Percentiles rank a stretch among this genome's conserved stretches.
Evolutionary conservation across 106 monocot species (phyloP).

Genomic region (Dendrobium officinale): DNA sequence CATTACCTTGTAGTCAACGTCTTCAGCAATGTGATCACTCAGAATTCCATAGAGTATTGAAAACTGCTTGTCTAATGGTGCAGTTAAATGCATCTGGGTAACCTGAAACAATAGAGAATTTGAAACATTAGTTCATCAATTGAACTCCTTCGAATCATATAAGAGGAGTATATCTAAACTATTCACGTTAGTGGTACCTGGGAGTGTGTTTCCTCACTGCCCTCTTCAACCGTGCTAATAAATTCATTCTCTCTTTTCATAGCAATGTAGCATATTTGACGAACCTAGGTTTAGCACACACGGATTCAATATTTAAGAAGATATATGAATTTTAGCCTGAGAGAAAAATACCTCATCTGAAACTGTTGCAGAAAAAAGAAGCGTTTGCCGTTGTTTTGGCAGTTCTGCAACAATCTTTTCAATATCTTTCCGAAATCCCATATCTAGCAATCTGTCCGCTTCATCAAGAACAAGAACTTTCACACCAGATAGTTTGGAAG

Average conservation of each 20-base stretch:
- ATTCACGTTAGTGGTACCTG: constrained; percentile 30
- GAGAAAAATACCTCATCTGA: constrained; percentile 57
- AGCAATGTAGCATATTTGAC: constrained; percentile 69
- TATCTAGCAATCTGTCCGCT: constrained; percentile 75
- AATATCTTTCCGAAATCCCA: constrained; percentile 81
- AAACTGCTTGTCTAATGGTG: constrained; percentile 65
- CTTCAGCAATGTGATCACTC: constrained; percentile 65
- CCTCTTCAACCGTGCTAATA: constrained; percentile 70
- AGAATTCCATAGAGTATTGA: constrained; percentile 47
- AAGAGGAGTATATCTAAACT: background rate
- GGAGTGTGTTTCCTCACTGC: constrained; percentile 67
- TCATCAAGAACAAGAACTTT: constrained; percentile 87
- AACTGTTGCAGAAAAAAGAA: constrained; percentile 82
- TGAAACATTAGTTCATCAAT: background rate
- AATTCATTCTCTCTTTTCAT: constrained; percentile 84
- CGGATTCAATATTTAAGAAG: background rate
- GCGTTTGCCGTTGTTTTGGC: constrained; percentile 76
- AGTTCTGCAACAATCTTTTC: constrained; percentile 71
- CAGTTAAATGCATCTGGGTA: constrained; percentile 61
- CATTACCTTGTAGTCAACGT: constrained; percentile 65
- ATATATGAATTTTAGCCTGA: background rate
- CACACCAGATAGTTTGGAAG: constrained; percentile 55
- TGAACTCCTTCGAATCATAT: background rate
- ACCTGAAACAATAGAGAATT: constrained; percentile 31
- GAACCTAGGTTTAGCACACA: constrained; percentile 32